Conservation (phyloP, 2,329 filamentous ascomycete species). For the Alternaria ethzedia region DNA sequence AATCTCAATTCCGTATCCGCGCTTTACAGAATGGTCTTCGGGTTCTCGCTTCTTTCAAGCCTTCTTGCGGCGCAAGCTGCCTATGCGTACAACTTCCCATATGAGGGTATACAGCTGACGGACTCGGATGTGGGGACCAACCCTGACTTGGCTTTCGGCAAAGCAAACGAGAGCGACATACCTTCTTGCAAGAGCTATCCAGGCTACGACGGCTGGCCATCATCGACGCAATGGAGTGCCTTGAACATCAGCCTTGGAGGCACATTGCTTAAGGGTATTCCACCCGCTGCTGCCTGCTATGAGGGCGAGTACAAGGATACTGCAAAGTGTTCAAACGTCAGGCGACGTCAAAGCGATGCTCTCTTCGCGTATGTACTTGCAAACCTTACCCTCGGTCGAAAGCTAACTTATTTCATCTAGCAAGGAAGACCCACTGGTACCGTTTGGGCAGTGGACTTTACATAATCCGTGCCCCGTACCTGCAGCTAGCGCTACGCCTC, state of each 20-base stretch:
- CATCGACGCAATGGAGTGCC: constrained; percentile 23
- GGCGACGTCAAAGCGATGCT: constrained; percentile 14
- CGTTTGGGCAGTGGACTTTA: constrained; percentile 27
- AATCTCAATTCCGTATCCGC: not conserved
- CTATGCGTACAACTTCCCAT: constrained; percentile 32
- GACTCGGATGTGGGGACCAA: constrained; percentile 28
- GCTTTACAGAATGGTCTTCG: not conserved
- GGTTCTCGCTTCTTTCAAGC: not conserved
- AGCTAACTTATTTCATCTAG: constrained; percentile 10
- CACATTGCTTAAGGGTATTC: constrained; percentile 29
- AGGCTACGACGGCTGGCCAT: constrained; percentile 34
- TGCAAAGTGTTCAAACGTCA: constrained; percentile 20
- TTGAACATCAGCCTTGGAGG: constrained; percentile 33
- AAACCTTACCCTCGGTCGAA: not conserved
- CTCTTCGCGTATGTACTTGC: constrained; percentile 26
- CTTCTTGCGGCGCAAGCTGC: constrained; percentile 4
- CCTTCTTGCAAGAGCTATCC: constrained; percentile 34
- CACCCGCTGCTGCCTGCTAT: constrained; percentile 38
- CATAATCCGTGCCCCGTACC: constrained; percentile 26
- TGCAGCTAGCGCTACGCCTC: not conserved
- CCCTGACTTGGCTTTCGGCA: constrained; percentile 31
- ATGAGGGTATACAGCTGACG: constrained; percentile 28
- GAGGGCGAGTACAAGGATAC: constrained; percentile 25
- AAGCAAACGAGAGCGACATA: constrained; percentile 1
- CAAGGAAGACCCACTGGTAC: constrained; percentile 33